These are phyloP conservation scores for Glycine tomentella DNA, from an alignment of 306 rosid genomes.

Conservation along the genomic window DNA sequence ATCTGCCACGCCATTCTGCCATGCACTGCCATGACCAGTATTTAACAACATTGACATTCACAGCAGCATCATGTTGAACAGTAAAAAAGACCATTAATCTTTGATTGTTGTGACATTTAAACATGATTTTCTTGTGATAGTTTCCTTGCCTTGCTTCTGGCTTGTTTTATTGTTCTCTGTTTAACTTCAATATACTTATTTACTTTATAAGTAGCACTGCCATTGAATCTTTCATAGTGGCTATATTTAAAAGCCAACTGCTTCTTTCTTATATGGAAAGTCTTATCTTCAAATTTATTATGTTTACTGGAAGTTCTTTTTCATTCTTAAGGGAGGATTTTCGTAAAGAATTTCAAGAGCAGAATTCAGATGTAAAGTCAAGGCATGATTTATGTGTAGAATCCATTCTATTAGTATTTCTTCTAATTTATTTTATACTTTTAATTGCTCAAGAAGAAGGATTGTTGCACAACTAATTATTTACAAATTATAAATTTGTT, in stretches of 20 bases:
- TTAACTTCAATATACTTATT: slow-evolving; percentile 16
- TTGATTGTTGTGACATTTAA: slow-evolving; percentile 24
- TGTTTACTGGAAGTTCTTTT: slow-evolving; percentile 47
- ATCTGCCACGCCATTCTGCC: too few species aligned
- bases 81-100: slow-evolving; percentile 13
- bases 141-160: slow-evolving; percentile 21
- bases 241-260: slow-evolving; percentile 33
- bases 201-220: not conserved
- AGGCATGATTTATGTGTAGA: slow-evolving; percentile 57
- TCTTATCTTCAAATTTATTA: slow-evolving; percentile 25
- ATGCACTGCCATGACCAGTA: too few species aligned
- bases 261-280: slow-evolving; percentile 38
- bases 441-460: slow-evolving; percentile 19
- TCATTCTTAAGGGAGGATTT: slow-evolving; percentile 82
- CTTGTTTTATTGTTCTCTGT: slow-evolving; percentile 39
- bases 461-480: slow-evolving; percentile 31
- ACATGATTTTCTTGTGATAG: slow-evolving; percentile 12
- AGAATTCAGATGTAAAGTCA: slow-evolving; percentile 84
- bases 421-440: slow-evolving; percentile 40
- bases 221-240: slow-evolving; percentile 34
- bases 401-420: not conserved
- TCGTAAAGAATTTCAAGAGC: slow-evolving; percentile 82
- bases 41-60: too few species aligned
- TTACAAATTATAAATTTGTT: slow-evolving; percentile 14
- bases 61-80: too few species aligned